These are phyloP conservation scores for Dactylorhiza incarnata DNA, from an alignment of 106 monocot species.

Conservation along the genomic window DNA sequence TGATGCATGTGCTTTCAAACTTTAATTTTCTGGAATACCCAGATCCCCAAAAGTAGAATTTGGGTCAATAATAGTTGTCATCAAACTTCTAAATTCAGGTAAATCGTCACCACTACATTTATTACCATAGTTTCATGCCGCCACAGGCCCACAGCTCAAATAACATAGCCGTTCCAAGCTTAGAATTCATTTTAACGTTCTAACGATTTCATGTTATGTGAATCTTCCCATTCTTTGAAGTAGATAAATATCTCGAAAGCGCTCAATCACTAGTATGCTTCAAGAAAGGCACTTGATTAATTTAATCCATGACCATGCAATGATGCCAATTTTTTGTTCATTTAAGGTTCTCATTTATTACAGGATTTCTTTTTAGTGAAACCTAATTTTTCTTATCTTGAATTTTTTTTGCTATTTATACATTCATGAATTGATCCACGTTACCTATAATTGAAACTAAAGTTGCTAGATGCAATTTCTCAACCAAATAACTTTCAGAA, in stretches of 20 bases:
- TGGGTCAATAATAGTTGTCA: too few relatives aligned
- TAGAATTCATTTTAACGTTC: too few relatives aligned
- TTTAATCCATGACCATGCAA: background rate
- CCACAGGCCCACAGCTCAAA: too few relatives aligned
- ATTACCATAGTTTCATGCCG: too few relatives aligned
- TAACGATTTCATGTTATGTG: background rate
- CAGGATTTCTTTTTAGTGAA: too few relatives aligned
- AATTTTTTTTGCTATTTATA: background rate
- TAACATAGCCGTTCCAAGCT: too few relatives aligned
- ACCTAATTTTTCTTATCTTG: background rate
- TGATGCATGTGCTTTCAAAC: too few relatives aligned
- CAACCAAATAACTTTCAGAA: slow-evolving; percentile 42
- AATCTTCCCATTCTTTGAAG: background rate
- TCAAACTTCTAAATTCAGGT: too few relatives aligned
- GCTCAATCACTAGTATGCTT: background rate
- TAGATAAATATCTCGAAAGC: background rate
- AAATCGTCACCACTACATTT: too few relatives aligned
- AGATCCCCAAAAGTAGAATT: too few relatives aligned
- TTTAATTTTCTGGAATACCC: too few relatives aligned
- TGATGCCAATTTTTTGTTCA: background rate
- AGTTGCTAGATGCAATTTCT: slow-evolving; percentile 20
- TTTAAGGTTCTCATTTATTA: background rate
- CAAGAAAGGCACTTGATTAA: background rate
- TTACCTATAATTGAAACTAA: background rate
- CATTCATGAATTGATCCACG: background rate